These are phyloP conservation scores for Naegleria gruberi DNA, from an alignment of 208 protist genomes.

Conservation along the genomic window DNA sequence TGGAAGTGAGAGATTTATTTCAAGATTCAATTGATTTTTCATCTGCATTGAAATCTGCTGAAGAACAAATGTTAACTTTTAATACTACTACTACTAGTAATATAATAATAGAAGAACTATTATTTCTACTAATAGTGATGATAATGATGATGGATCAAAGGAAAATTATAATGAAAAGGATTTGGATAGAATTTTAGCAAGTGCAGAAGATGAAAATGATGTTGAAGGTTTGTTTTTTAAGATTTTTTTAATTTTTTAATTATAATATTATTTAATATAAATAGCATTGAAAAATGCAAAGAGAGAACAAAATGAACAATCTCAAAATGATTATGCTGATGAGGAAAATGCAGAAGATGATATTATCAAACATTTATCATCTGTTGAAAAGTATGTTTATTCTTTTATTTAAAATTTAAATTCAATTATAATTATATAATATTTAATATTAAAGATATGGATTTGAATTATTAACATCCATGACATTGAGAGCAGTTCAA, in stretches of 20 bases:
- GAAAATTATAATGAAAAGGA: background rate
- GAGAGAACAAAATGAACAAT: background rate
- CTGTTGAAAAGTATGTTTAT: background rate
- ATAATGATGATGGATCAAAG: background rate
- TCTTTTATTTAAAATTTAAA: background rate
- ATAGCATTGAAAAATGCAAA: background rate
- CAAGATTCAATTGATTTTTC: background rate
- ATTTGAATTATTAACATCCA: background rate
- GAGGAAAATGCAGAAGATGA: background rate
- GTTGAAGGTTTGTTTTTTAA: background rate
- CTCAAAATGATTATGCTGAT: background rate
- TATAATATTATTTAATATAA: background rate
- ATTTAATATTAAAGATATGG: background rate
- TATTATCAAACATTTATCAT: background rate
- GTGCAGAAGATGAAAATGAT: slow-evolving; percentile 13
- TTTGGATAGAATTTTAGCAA: background rate
- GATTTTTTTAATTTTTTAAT: background rate
- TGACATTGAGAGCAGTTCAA: background rate
- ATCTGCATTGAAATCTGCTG: background rate
- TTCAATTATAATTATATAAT: background rate
- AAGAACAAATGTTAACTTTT: background rate
- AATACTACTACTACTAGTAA: background rate
- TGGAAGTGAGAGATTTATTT: slow-evolving; percentile 42
- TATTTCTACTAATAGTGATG: background rate
- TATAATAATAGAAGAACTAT: background rate